These are phyloP conservation scores for Mucor indicus DNA, from an alignment of 371 early-diverging fungal species.

Conservation along the genomic window DNA sequence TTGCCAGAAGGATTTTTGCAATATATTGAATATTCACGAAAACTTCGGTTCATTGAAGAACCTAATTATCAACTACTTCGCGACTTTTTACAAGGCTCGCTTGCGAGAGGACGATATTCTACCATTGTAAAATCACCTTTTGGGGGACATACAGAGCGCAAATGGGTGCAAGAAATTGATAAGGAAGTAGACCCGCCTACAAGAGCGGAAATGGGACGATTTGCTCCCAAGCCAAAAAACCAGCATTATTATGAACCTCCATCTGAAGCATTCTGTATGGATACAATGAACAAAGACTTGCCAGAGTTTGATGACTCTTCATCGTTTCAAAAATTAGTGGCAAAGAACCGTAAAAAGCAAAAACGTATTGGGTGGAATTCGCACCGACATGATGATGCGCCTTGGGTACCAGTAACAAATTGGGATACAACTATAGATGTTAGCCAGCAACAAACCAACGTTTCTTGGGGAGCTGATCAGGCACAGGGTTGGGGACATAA, in stretches of 20 bases:
- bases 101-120: conserved; percentile 26
- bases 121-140: conserved; percentile 20
- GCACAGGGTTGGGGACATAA: conserved; percentile 5
- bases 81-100: conserved; percentile 33
- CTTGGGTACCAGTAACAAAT: conserved; percentile 24
- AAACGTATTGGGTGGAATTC: conserved; percentile 30
- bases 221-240: background rate
- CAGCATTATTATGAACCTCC: conserved; percentile 9
- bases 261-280: conserved; percentile 18
- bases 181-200: conserved; percentile 2
- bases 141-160: conserved; percentile 22
- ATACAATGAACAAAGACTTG: conserved; percentile 3
- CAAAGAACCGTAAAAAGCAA: conserved; percentile 9
- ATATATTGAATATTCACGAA: conserved; percentile 71
- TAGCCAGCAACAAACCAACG: background rate
- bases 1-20: conserved; percentile 56
- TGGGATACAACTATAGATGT: conserved; percentile 16
- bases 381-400: conserved; percentile 22
- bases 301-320: background rate
- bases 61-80: conserved; percentile 84
- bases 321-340: conserved; percentile 8
- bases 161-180: conserved; percentile 17
- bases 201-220: conserved; percentile 2
- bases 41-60: conserved; percentile 81
- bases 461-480: conserved; percentile 17